A percentile compares a stretch with the other conserved stretches of the same genome.
These are phyloP conservation scores for Hypoxylon sp. DNA, from an alignment of 2,329 filamentous ascomycete species.

Conservation along the genomic window DNA sequence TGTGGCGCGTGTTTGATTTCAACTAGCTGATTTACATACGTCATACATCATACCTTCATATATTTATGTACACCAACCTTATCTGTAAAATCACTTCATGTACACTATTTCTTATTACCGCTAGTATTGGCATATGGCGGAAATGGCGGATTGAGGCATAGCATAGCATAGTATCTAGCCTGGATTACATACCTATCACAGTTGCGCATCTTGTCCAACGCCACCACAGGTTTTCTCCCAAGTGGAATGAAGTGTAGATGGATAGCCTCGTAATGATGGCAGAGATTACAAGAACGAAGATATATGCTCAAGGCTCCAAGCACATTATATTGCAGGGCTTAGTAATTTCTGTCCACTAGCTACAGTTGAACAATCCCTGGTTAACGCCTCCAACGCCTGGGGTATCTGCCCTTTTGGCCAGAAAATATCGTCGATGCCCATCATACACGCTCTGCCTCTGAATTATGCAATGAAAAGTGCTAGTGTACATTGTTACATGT, in stretches of 20 bases:
- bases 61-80: constrained; percentile 3
- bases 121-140: constrained; percentile 16
- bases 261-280: not conserved
- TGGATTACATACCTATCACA: not conserved
- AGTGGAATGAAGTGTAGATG: not conserved
- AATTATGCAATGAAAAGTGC: constrained; percentile 17
- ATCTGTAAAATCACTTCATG: constrained; percentile 8
- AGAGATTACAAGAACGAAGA: not conserved
- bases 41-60: not conserved
- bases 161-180: constrained; percentile 39
- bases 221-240: not conserved
- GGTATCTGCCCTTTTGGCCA: constrained; percentile 46
- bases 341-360: constrained; percentile 8
- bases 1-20: constrained; percentile 3
- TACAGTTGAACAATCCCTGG: constrained; percentile 4
- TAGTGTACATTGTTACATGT: constrained; percentile 21
- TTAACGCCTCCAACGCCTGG: constrained; percentile 41
- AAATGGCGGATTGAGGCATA: constrained; percentile 33
- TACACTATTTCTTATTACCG: constrained; percentile 23
- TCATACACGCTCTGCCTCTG: constrained; percentile 22
- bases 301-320: not conserved
- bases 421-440: constrained; percentile 31
- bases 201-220: not conserved
- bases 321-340: constrained; percentile 2
- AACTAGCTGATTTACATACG: not conserved